phyloP scores from a whole-genome alignment of 2,329 filamentous ascomycete species.

The Beauveria bassiana region DNA sequence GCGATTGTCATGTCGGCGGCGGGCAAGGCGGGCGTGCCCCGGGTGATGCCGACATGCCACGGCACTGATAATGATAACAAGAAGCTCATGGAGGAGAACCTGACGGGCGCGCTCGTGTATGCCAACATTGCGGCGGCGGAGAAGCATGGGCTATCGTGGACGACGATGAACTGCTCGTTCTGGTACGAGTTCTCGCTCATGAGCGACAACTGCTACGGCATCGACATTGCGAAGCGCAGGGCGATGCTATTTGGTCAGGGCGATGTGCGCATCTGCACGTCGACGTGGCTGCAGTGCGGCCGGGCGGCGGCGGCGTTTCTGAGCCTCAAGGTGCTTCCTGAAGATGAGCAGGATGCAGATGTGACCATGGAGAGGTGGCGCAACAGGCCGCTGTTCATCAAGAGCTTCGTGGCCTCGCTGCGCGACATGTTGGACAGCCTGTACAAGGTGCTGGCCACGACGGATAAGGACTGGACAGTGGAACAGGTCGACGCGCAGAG shows the following conservation, averaged over 20 bases:
- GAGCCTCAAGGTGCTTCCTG: slow-evolving; percentile 38
- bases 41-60: slow-evolving; percentile 43
- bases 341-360: slow-evolving; percentile 26
- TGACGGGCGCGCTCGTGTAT: slow-evolving; percentile 15
- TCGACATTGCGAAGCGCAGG: slow-evolving; percentile 36
- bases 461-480: slow-evolving; percentile 54
- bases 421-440: slow-evolving; percentile 57
- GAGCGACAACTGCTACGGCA: slow-evolving; percentile 32
- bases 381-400: slow-evolving; percentile 43
- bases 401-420: slow-evolving; percentile 52
- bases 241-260: slow-evolving; percentile 50
- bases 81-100: slow-evolving; percentile 24
- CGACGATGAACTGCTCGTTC: slow-evolving; percentile 36
- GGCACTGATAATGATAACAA: slow-evolving; percentile 23
- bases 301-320: slow-evolving; percentile 44
- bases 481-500: slow-evolving; percentile 35
- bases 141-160: slow-evolving; percentile 23
- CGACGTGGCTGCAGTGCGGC: slow-evolving; percentile 53
- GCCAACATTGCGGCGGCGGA: slow-evolving; percentile 29
- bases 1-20: slow-evolving; percentile 40
- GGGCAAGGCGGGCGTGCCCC: slow-evolving; percentile 40
- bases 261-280: slow-evolving; percentile 44
- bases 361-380: slow-evolving; percentile 28
- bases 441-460: slow-evolving; percentile 49
- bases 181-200: slow-evolving; percentile 46